These are phyloP conservation scores for Lachnellula subtilissima DNA, from an alignment of 2,329 filamentous ascomycete species.

Conservation along the genomic window DNA sequence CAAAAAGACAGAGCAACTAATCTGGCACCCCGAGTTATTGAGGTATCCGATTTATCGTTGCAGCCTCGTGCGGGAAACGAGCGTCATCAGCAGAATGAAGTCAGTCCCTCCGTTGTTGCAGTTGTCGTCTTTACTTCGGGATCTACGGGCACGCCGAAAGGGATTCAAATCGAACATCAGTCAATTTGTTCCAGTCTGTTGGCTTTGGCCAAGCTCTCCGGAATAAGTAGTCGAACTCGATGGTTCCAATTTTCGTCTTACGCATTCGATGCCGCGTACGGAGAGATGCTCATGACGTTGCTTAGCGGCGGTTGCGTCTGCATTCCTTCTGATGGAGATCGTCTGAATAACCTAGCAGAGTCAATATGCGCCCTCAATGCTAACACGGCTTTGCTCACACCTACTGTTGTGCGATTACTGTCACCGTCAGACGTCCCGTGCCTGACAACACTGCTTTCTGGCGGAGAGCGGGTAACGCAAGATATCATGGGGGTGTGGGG, in stretches of 20 bases:
- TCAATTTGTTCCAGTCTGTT: slow-evolving; percentile 8
- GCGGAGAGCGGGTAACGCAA: slow-evolving; percentile 14
- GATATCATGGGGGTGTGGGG: slow-evolving; percentile 38
- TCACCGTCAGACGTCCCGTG: slow-evolving; percentile 31
- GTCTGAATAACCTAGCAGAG: slow-evolving; percentile 11
- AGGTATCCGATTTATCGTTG: too few relatives aligned
- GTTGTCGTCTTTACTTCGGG: slow-evolving; percentile 24
- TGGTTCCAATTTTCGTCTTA: slow-evolving; percentile 18
- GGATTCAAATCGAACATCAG: slow-evolving; percentile 14
- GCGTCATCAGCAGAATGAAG: too few relatives aligned
- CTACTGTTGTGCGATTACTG: slow-evolving; percentile 23
- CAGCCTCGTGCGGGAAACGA: too few relatives aligned
- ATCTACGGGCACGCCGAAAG: slow-evolving; percentile 27
- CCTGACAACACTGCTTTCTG: slow-evolving; percentile 13
- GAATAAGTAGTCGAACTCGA: slow-evolving; percentile 6
- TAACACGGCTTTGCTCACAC: slow-evolving; percentile 18
- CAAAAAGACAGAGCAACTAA: not conserved
- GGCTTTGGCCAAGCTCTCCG: slow-evolving; percentile 1
- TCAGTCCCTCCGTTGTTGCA: too few relatives aligned
- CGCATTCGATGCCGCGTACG: slow-evolving; percentile 19
- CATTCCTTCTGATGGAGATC: slow-evolving; percentile 21
- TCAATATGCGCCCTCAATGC: slow-evolving; percentile 14
- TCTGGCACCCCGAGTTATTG: too few relatives aligned
- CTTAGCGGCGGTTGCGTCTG: slow-evolving; percentile 20
- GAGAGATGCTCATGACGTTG: slow-evolving; percentile 20